Evolutionary conservation across 2,329 filamentous ascomycete species (phyloP).

Genomic region (Cercospora canescens): DNA sequence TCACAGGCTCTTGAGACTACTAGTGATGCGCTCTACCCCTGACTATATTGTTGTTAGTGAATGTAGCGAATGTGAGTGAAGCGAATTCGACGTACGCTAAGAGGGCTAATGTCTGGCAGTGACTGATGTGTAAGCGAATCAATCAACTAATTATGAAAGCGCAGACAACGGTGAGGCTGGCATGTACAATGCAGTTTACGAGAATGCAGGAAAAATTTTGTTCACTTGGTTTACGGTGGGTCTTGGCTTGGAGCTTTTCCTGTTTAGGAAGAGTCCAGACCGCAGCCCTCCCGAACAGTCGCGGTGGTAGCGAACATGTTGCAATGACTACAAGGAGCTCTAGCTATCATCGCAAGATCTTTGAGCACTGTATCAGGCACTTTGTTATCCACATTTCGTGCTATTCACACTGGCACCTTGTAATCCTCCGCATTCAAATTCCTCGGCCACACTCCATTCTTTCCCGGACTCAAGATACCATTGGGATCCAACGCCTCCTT

Average conservation of each 20-base stretch:
- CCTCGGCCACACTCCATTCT: slow-evolving; percentile 42
- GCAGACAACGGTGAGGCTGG: not conserved
- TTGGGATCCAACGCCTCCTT: slow-evolving; percentile 52
- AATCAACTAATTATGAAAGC: not conserved
- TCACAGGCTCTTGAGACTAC: not conserved
- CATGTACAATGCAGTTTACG: not conserved
- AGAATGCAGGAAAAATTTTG: not conserved
- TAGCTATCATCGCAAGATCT: not conserved
- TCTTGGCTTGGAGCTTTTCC: not conserved
- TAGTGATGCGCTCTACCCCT: slow-evolving; percentile 5
- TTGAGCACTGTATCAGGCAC: no score
- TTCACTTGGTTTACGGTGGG: not conserved
- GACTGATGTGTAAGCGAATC: not conserved
- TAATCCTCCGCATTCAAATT: slow-evolving; percentile 9
- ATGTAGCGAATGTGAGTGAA: not conserved
- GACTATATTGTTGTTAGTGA: not conserved
- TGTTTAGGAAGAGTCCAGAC: not conserved
- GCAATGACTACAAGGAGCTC: not conserved
- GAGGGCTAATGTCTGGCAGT: not conserved
- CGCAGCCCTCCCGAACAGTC: not conserved
- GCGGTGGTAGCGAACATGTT: not conserved
- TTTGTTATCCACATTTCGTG: not conserved
- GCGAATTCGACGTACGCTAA: not conserved
- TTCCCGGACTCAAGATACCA: slow-evolving; percentile 50
- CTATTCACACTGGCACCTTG: slow-evolving; percentile 4